Evolutionary conservation across 1,284 basidiomycete species (phyloP).

Genomic region (Heterobasidion annosum): DNA sequence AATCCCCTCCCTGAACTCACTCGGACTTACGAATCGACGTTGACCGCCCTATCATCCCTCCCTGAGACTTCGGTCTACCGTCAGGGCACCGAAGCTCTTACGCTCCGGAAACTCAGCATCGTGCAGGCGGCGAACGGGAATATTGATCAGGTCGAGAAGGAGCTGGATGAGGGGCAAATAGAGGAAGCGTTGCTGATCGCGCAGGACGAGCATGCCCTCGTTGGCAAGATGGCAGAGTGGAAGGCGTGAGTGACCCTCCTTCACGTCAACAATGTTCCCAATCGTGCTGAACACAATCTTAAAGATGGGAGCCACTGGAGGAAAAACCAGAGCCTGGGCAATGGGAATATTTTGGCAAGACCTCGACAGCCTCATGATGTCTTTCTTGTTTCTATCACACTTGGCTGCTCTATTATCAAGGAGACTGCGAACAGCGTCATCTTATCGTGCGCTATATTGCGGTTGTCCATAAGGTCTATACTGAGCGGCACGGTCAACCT

Average conservation of each 20-base stretch:
- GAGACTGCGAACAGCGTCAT: neutral
- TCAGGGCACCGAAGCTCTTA: slow-evolving; percentile 84
- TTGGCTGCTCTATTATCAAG: neutral
- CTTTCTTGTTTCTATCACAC: neutral
- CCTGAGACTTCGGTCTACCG: slow-evolving; percentile 84
- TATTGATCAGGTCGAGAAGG: slow-evolving; percentile 59
- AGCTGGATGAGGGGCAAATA: slow-evolving; percentile 71
- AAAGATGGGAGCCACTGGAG: slow-evolving; percentile 82
- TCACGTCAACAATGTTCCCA: slow-evolving; percentile 1
- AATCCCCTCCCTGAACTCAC: slow-evolving; percentile 75
- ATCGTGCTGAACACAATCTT: slow-evolving; percentile 4
- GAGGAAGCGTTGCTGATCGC: slow-evolving; percentile 84
- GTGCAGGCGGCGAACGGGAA: slow-evolving; percentile 65
- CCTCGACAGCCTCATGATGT: slow-evolving; percentile 29
- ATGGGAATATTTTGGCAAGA: slow-evolving; percentile 76
- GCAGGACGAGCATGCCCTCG: slow-evolving; percentile 73
- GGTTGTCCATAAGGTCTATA: neutral
- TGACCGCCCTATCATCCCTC: slow-evolving; percentile 61
- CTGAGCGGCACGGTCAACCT: too few relatives aligned
- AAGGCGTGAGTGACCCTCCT: slow-evolving; percentile 70
- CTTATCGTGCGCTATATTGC: neutral
- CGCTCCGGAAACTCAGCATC: slow-evolving; percentile 73
- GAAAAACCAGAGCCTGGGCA: slow-evolving; percentile 76
- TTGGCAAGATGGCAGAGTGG: slow-evolving; percentile 86
- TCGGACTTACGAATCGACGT: slow-evolving; percentile 74